Conservation (phyloP, 345 rosid genomes). For the Punica granatum region DNA sequence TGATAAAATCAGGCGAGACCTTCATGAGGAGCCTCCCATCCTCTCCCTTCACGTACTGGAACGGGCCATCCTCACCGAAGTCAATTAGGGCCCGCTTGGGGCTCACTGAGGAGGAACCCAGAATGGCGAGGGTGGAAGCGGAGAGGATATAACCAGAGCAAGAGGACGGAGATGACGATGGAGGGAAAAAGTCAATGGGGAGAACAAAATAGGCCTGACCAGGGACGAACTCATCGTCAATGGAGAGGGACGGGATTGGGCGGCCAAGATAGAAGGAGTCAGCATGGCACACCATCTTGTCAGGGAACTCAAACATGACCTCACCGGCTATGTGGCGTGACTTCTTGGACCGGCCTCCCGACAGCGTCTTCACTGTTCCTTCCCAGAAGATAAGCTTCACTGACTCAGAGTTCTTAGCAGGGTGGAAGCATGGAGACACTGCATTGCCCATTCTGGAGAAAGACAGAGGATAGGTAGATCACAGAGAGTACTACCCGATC, state of each 20-base stretch:
- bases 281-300: conserved; percentile 30
- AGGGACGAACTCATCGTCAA: conserved; percentile 22
- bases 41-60: conserved; percentile 29
- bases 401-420: not conserved
- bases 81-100: conserved; percentile 13
- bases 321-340: conserved; percentile 26
- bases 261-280: conserved; percentile 37
- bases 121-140: conserved; percentile 23
- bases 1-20: conserved; percentile 49
- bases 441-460: conserved; percentile 27
- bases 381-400: conserved; percentile 31
- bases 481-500: not conserved
- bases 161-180: not conserved
- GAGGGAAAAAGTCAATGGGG: conserved; percentile 24
- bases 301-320: conserved; percentile 33
- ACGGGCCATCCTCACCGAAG: conserved; percentile 14
- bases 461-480: not conserved
- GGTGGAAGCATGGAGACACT: conserved; percentile 21
- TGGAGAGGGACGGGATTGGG: conserved; percentile 26
- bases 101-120: conserved; percentile 13
- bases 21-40: conserved; percentile 48
- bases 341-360: conserved; percentile 1
- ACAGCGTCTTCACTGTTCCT: conserved; percentile 22
- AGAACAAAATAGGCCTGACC: conserved; percentile 32
- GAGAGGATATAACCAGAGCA: conserved; percentile 14